These are phyloP conservation scores for Phialocephala subalpina DNA, from an alignment of 2,329 filamentous ascomycete species.

Conservation along the genomic window DNA sequence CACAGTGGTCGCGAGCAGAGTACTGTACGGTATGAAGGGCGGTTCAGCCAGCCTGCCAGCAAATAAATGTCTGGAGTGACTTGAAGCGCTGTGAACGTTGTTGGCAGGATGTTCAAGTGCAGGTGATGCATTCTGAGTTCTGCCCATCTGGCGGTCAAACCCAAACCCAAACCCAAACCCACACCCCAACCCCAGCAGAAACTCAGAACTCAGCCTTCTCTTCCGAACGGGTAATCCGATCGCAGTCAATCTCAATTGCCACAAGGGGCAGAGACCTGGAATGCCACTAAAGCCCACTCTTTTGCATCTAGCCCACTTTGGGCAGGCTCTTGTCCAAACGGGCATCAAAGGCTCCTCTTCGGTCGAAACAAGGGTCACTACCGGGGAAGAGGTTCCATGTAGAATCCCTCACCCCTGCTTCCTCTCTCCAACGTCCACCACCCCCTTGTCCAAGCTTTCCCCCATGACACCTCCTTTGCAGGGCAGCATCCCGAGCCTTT, in stretches of 20 bases:
- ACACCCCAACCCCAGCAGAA: not conserved
- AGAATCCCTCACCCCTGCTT: constrained; percentile 6
- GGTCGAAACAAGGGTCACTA: constrained; percentile 6
- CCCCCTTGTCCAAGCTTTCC: not conserved
- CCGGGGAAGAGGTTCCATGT: constrained; percentile 23
- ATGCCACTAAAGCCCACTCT: not conserved
- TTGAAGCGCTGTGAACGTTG: not conserved
- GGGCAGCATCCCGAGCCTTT: constrained; percentile 33
- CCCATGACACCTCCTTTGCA: constrained; percentile 25
- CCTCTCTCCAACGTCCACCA: constrained; percentile 3
- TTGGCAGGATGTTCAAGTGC: constrained; percentile 23
- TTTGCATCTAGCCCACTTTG: not conserved
- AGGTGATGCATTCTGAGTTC: constrained; percentile 22
- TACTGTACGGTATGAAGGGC: not conserved
- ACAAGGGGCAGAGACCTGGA: not conserved
- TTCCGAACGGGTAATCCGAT: not conserved
- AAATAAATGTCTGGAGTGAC: not conserved
- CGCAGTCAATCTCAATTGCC: not conserved
- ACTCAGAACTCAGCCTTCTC: constrained; percentile 2
- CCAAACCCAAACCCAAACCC: not conserved
- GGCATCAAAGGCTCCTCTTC: constrained; percentile 11
- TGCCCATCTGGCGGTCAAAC: constrained; percentile 22
- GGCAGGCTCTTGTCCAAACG: not conserved
- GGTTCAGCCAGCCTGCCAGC: not conserved
- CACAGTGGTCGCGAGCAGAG: not conserved